Evolutionary conservation across 257 asterid genomes (phyloP), one percentile per base, ranked within the genome.

Genomic region (Rehmannia glutinosa): DNA sequence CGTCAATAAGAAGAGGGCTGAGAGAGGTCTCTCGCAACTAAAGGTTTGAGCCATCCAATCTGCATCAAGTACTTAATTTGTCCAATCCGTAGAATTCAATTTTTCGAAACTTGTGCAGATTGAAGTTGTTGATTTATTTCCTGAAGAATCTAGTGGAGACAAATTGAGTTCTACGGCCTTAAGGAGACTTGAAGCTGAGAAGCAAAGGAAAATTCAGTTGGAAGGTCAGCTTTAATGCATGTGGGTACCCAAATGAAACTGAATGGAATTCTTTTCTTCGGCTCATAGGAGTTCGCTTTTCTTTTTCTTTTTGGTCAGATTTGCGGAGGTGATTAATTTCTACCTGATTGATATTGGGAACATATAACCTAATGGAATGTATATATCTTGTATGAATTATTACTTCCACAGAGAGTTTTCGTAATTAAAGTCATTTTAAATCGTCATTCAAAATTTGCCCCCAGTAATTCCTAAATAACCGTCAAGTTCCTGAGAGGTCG

Each of bases 121-220:
- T 66, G 92, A 83, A 80, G 98, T 87, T 17, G 90, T 89, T 21
- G 98, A 89, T 68, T 75, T 92, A 42, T 92, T 92, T 8, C 79
- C 87, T 1, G 92, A 76, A 70, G 96, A 82, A 76, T 82, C 85
- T 16, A 72, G 82, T 46, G 89, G 86, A 36, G 83, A 80, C 52
- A 89, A 92, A 80, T 50, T 92, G 77, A 87, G 98, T 73, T 92
- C 97, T 3, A 81, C 96, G 0, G 84, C 93, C 13, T 72, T 92
- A 51, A 83, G 96, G 72, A 82, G 70, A 78, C 77, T 82, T 12
- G 98, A 92, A 52, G 91, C 96, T 12, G 88, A 83, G 68, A 89
- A 86, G 70, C 76, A 62, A 23, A 72, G 55, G 77, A 73, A 78
- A n/a, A 47, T 61, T 38, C 70, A 80, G 62, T 59, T 35, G 1